These are phyloP conservation scores for Marsdenia floribunda DNA, from an alignment of 257 asterid species.

Conservation along the genomic window DNA sequence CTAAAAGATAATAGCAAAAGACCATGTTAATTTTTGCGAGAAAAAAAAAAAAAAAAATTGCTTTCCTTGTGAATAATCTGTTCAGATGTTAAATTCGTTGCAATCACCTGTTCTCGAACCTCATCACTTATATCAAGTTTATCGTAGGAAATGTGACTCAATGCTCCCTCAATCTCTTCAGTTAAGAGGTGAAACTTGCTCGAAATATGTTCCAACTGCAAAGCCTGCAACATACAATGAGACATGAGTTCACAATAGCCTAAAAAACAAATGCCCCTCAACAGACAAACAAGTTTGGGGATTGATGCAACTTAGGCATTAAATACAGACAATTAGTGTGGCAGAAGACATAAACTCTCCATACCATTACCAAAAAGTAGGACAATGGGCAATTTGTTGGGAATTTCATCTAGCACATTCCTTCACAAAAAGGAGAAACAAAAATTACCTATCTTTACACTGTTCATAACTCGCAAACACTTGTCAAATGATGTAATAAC, in stretches of 20 bases:
- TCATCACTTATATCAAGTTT: slow-evolving; percentile 73
- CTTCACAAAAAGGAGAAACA: not conserved
- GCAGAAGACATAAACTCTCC: not conserved
- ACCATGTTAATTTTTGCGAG: not conserved
- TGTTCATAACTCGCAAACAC: not conserved
- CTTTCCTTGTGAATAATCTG: not conserved
- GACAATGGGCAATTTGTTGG: not conserved
- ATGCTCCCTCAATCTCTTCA: slow-evolving; percentile 68
- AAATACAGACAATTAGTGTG: not conserved
- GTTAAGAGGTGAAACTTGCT: slow-evolving; percentile 56
- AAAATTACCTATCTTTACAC: not conserved
- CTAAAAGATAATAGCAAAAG: slow-evolving; percentile 26
- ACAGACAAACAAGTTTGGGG: not conserved
- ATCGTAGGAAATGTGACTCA: slow-evolving; percentile 60
- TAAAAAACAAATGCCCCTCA: not conserved
- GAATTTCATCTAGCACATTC: not conserved
- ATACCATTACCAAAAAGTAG: not conserved
- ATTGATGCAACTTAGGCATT: not conserved
- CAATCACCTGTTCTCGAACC: slow-evolving; percentile 85
- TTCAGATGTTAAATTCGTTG: not conserved
- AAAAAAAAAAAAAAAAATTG: not conserved
- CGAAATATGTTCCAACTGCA: slow-evolving; percentile 62
- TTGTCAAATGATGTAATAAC: not conserved
- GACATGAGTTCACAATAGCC: not conserved
- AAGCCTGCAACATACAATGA: slow-evolving; percentile 45